These are phyloP conservation scores for Herpetomonas tarakana DNA, from an alignment of 208 protist species.

Conservation along the genomic window DNA sequence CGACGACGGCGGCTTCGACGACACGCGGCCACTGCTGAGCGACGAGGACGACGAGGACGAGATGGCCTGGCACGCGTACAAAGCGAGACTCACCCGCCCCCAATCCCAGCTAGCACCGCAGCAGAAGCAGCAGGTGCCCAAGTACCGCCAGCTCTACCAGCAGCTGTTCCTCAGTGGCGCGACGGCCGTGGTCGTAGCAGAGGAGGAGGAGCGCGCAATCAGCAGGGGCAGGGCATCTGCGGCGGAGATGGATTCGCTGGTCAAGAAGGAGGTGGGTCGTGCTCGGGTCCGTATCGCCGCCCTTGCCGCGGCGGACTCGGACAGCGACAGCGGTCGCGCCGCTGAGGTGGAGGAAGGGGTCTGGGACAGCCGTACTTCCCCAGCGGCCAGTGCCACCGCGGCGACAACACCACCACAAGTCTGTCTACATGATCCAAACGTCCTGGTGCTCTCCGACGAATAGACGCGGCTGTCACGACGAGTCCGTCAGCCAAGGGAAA, in stretches of 20 bases:
- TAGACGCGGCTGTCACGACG: no score
- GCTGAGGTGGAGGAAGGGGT: not conserved
- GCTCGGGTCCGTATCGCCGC: constrained; percentile 27
- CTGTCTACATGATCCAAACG: not conserved
- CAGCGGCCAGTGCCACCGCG: no score
- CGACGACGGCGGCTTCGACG: not conserved
- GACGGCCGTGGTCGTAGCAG: not conserved
- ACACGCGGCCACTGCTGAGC: not conserved
- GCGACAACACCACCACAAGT: no score
- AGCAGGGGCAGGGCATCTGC: not conserved
- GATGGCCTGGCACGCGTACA: no score
- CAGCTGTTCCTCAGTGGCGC: constrained; percentile 1
- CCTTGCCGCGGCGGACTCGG: not conserved
- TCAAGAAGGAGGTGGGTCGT: constrained; percentile 25
- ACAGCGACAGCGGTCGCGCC: no score
- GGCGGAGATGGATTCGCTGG: constrained; percentile 21
- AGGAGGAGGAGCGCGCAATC: not conserved
- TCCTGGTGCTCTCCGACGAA: not conserved
- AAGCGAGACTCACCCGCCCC: no score
- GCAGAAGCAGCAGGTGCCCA: no score
- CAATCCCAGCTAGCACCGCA: no score
- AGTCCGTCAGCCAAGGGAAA: no score
- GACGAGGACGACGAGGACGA: no score
- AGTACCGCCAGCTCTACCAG: constrained; percentile 8
- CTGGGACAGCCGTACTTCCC: no score